Evolutionary conservation across 768 basidiomycete genomes (phyloP).

Genomic region (Termitomyces sp.): DNA sequence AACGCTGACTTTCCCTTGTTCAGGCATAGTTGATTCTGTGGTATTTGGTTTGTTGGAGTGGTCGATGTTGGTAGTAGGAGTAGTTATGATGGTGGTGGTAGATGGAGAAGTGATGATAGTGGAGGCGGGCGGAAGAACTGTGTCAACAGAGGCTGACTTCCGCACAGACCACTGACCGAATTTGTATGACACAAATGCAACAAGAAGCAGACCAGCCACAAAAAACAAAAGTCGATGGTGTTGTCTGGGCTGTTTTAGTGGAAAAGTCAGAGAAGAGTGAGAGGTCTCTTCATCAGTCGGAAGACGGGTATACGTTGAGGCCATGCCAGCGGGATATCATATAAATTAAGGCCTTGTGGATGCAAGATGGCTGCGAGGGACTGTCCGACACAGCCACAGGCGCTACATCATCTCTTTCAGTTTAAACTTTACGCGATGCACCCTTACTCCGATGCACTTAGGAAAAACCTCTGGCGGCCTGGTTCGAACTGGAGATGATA

Average conservation of each 20-base stretch:
- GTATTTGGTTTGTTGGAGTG: slow-evolving; percentile 4
- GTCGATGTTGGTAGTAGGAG: slow-evolving; percentile 2
- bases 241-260: slow-evolving; percentile 17
- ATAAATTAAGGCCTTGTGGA: no score
- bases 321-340: slow-evolving; percentile 13
- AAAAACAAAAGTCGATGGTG: slow-evolving; percentile 30
- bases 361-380: not conserved
- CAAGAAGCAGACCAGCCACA: slow-evolving; percentile 28
- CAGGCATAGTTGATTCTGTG: slow-evolving; percentile 21
- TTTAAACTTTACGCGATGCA: no score
- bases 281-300: slow-evolving; percentile 21
- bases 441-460: no score
- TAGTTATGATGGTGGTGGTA: slow-evolving; percentile 4
- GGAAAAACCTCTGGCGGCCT: no score
- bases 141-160: slow-evolving; percentile 5
- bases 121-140: not conserved
- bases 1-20: slow-evolving; percentile 68
- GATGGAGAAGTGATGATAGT: slow-evolving; percentile 2
- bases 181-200: slow-evolving; percentile 39
- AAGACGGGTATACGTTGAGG: slow-evolving; percentile 14
- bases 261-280: slow-evolving; percentile 13
- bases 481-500: no score
- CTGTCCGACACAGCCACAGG: not conserved
- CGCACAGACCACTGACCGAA: slow-evolving; percentile 36
- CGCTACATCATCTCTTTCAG: no score